These are phyloP conservation scores for Psilocybe subaeruginosa DNA, from an alignment of 768 basidiomycete species.

Conservation along the genomic window DNA sequence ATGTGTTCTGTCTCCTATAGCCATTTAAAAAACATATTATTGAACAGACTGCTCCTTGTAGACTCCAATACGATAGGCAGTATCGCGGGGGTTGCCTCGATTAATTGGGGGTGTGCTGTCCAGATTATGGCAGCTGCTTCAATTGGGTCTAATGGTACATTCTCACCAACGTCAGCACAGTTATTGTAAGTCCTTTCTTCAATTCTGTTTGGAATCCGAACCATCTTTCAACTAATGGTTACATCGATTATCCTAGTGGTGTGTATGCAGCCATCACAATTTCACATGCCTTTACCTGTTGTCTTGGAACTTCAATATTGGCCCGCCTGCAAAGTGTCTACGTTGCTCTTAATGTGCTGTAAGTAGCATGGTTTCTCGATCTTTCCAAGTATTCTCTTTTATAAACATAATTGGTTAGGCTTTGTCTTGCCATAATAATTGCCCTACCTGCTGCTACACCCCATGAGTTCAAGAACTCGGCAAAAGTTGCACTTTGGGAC, in stretches of 20 bases:
- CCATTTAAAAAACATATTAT: background rate
- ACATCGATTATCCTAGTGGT: conserved; percentile 40
- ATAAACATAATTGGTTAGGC: background rate
- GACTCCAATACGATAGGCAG: conserved; percentile 48
- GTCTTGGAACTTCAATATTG: conserved; percentile 62
- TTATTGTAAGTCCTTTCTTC: conserved; percentile 36
- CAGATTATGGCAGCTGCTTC: conserved; percentile 63
- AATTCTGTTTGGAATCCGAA: background rate
- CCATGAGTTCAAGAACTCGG: conserved; percentile 55
- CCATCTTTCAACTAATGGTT: background rate
- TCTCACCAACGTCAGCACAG: conserved; percentile 41
- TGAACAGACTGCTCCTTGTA: conserved; percentile 9
- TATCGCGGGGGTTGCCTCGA: conserved; percentile 48
- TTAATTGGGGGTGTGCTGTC: conserved; percentile 61
- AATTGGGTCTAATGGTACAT: conserved; percentile 46
- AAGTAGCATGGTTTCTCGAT: conserved; percentile 20
- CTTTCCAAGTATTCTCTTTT: no score
- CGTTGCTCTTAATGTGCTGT: conserved; percentile 66
- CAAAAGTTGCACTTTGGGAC: conserved; percentile 56
- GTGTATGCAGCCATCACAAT: conserved; percentile 61
- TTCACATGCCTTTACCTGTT: conserved; percentile 62
- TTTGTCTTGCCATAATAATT: conserved; percentile 47
- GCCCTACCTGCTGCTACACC: conserved; percentile 64
- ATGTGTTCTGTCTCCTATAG: conserved; percentile 10
- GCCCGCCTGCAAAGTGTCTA: conserved; percentile 72